Base-by-base conservation (phyloP, 257 asterid genomes). In the Orobanche coerulescens region DNA sequence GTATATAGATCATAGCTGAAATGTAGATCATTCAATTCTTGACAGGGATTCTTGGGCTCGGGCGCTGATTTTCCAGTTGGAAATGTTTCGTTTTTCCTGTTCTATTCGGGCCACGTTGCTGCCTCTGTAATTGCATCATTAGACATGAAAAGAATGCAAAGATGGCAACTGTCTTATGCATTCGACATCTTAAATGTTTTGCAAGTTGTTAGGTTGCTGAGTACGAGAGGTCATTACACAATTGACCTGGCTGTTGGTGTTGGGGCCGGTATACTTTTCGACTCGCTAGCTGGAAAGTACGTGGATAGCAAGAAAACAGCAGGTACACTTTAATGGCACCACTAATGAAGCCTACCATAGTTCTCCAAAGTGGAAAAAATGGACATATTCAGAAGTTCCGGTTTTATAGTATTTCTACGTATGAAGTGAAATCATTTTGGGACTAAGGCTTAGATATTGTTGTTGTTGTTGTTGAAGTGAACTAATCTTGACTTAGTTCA, bases 1-100 rank as follows among this genome's bases (percentile, higher is more conserved):
- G 13, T 13, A 8, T 37, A 37, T 37, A 37, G 44, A 8, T 37
- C 44, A 2, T 10, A 37, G 44, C 12, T 37, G n/a, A n/a, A n/a
- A n/a, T n/a, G n/a, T 30, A 30, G 19, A 42, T 49, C 2, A 26
- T 26, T 25, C 9, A 22, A 46, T 25, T 65, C 2, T 42, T 47
- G 51, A 42, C 66, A 91, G 98, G 98, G 72, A 19, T 91, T 91
- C 79, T 67, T 91, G 81, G 95, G 94, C 5, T 91, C 98, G 10
- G 98, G 96, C 1, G 95, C 76, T 3, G 96, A 91, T 78, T 91
- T 91, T 46, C 98, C 96, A 0, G 98, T 88, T 0, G 98, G 98
- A n/a, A 91, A 91, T 26, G 94, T 85, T 4, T 91, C 98, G 15
- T 91, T 91, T 73, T 91, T 91, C 83, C 60, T 91, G 42, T 91